Evolutionary conservation across 305 asterid species (phyloP).

Genomic region (Fraxinus xanthoxyloides): DNA sequence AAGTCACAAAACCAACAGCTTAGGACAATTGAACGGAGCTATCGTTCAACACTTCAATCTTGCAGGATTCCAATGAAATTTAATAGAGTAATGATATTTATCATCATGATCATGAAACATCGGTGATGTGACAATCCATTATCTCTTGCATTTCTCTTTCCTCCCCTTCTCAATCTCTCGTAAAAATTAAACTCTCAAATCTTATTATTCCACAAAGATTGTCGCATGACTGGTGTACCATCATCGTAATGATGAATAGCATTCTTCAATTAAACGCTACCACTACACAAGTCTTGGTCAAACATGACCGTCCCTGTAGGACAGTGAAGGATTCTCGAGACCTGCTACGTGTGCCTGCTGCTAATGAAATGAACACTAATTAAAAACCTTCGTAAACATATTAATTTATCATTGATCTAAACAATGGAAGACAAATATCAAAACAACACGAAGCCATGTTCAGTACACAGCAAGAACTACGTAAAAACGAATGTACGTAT

Average conservation of each 20-base stretch:
- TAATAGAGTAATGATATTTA: too few species aligned
- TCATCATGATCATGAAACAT: too few species aligned
- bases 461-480: constrained; percentile 24
- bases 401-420: constrained; percentile 11
- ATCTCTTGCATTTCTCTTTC: too few species aligned
- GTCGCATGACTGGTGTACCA: too few species aligned
- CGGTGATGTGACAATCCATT: too few species aligned
- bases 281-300: too few species aligned
- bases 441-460: constrained; percentile 17
- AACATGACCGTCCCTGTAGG: not conserved
- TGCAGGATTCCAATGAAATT: not conserved
- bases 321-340: not conserved
- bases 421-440: constrained; percentile 12
- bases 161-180: too few species aligned
- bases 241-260: too few species aligned
- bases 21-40: not conserved
- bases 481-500: constrained; percentile 8
- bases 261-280: too few species aligned
- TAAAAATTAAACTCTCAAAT: too few species aligned
- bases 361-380: not conserved
- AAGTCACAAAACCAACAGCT: not conserved
- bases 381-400: not conserved
- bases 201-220: too few species aligned
- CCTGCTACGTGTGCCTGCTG: not conserved
- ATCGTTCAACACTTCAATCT: not conserved